A percentile compares a stretch with the other conserved stretches of the same genome.
Conservation (phyloP, 306 rosid genomes). For the Lagenaria siceraria region DNA sequence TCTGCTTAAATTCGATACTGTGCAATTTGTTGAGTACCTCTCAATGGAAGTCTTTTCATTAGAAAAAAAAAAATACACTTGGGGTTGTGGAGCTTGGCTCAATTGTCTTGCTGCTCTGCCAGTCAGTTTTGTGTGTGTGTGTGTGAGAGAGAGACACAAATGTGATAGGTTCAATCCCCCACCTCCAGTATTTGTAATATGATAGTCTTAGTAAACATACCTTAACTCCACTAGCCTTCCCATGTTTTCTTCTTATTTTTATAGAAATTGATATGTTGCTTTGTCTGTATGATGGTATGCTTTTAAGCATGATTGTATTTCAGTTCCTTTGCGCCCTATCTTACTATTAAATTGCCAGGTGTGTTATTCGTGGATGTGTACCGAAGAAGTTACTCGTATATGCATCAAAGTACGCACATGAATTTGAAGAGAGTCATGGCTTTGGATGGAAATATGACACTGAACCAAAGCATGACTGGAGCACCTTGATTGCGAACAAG, state of each 20-base stretch:
- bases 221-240: not conserved
- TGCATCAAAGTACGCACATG: constrained; percentile 70
- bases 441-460: constrained; percentile 85
- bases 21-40: not conserved
- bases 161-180: no score
- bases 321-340: not conserved
- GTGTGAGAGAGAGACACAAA: not conserved
- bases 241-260: not conserved
- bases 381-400: constrained; percentile 86
- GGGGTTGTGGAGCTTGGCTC: not conserved
- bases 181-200: no score
- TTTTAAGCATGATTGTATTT: not conserved
- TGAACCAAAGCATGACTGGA: constrained; percentile 92
- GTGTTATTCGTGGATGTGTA: constrained; percentile 96
- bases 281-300: not conserved
- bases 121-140: not conserved
- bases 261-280: not conserved
- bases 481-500: constrained; percentile 82
- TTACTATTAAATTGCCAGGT: constrained; percentile 30
- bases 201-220: no score
- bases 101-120: not conserved
- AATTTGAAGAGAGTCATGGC: constrained; percentile 87
- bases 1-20: not conserved
- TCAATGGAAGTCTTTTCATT: no score
- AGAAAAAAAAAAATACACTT: not conserved